Base-by-base conservation (phyloP, 2,329 filamentous ascomycete genomes). In the Trichocomaceae sp. region DNA sequence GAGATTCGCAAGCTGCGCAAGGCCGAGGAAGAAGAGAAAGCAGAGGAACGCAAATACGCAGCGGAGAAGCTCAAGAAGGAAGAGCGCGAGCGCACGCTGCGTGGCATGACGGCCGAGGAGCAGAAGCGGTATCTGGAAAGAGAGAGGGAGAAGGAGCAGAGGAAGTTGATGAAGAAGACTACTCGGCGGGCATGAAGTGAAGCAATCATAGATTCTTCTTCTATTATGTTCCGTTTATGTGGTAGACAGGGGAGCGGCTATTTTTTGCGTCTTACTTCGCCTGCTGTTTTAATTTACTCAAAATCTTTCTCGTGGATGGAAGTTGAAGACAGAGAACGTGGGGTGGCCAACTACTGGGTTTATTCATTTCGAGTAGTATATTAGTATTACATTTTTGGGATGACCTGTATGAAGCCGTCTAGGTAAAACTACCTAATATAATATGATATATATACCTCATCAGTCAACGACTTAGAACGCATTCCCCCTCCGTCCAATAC, bases 91-190 rank as follows among this genome's bases (percentile, higher is more conserved):
- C 84, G 85, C 62, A 84, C 91, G 68, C 79, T 93, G 60, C 87
- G 85, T 65, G 80, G 80, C 12, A 80, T 92, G 65, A 86, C 86
- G 64, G 87, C 88, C 54, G 90, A 91, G 72, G 86, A 87, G 58
- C 88, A 92, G 79, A 88, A 88, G 78, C 90, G 89, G 75, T 92
- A 84, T 69, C 79, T 92, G 54, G 88, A 91, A 63, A 87, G 84
- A 72, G 88, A 92, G 78, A 83, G 80, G 63, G 86, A 90, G 68
- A 88, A 86, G 80, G 86, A 87, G 72, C 70, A 77, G 62, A 78
- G 74, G 68, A 85, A 80, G 70, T 76, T 74, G 54, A 77, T 80
- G 72, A 87, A 87, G 79, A 85, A 78, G 74, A 56, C 49, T 51
- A 52, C 54, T 26, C 54, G 54, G 42, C 54, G 54, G 29, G 54